Evolutionary conservation across 768 basidiomycete species (phyloP), one percentile per base, ranked within the genome.

Genomic region (Ramaria rubella): DNA sequence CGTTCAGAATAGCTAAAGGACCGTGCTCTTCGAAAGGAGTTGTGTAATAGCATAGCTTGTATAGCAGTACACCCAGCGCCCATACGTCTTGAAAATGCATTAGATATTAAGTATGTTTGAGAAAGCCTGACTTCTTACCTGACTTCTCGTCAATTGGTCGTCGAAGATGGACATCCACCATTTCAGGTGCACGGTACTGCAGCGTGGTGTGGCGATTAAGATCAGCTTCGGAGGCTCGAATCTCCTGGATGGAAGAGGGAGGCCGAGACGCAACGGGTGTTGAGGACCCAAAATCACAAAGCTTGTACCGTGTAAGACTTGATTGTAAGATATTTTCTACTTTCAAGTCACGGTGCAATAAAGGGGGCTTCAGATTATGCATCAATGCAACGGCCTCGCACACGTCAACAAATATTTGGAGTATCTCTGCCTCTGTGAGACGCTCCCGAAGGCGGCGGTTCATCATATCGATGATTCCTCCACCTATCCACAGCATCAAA

Each of bases 401-500:
- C 24, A 97, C 90, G 67, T 98, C 96, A 14, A 90, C 87, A 70
- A 99, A 99, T 65, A 99, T 97, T 70, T 94, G 93, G 52, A 99
- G 78, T 64, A 99, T 97, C 71, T 99, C 96, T 23, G 86, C 80
- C 72, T 99, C 96, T 2, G 92, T 94, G 40, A 98, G 79, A 24
- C 96, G 83, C 72, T 98, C 94, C 53, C 94, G 82, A 45, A 99
- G 78, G 52, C 96, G 83, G 62, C 94, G 84, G 71, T 99, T 99
- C 90, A 99, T 94, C 87, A 98, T 94, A 73, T 99, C 96, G 71
- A 99, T 98, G 62, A 99, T 97, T 33, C 96, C 96, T 36, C 96
- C 96, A 48, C 94, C 94, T 92, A 61, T 14, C 61, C 46, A 61
- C 64, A 49, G 21, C 11, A 57, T 64, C 40, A 64, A 36, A 43